A percentile compares a stretch with the other conserved stretches of the same genome.
These are phyloP conservation scores for Saccharomycopsis sp. DNA, from an alignment of 805 yeast species.

Conservation along the genomic window DNA sequence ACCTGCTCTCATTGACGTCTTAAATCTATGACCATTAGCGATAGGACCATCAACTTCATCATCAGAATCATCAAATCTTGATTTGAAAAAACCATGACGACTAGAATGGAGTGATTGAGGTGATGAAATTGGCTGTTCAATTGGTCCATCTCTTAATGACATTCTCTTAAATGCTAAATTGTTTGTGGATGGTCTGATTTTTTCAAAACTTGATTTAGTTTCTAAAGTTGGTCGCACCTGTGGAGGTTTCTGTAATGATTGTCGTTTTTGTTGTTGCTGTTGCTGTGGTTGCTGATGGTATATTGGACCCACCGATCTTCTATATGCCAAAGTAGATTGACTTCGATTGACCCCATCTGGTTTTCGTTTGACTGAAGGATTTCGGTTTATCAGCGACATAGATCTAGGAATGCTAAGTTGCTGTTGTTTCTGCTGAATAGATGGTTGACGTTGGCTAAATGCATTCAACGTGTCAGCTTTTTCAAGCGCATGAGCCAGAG, in stretches of 20 bases:
- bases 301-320: too few relatives aligned
- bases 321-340: neutral
- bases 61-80: slow-evolving; percentile 21
- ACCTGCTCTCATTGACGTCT: neutral
- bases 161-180: slow-evolving; percentile 17
- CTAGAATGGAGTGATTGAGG: slow-evolving; percentile 4
- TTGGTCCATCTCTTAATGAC: slow-evolving; percentile 17
- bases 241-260: neutral
- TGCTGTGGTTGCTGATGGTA: neutral
- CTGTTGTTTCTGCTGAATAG: neutral
- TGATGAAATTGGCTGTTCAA: neutral
- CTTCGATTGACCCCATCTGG: neutral
- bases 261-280: neutral
- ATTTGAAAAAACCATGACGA: slow-evolving; percentile 10
- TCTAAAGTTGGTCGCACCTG: neutral
- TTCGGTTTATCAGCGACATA: neutral
- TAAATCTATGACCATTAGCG: neutral
- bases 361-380: neutral
- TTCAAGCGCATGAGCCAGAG: slow-evolving; percentile 15
- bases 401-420: neutral
- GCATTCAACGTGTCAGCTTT: slow-evolving; percentile 1
- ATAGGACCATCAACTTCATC: slow-evolving; percentile 15
- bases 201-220: slow-evolving; percentile 21
- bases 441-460: neutral
- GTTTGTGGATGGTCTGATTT: slow-evolving; percentile 9